Base-by-base conservation (phyloP, 768 basidiomycete genomes). In the Trametes cinnabarina region DNA sequence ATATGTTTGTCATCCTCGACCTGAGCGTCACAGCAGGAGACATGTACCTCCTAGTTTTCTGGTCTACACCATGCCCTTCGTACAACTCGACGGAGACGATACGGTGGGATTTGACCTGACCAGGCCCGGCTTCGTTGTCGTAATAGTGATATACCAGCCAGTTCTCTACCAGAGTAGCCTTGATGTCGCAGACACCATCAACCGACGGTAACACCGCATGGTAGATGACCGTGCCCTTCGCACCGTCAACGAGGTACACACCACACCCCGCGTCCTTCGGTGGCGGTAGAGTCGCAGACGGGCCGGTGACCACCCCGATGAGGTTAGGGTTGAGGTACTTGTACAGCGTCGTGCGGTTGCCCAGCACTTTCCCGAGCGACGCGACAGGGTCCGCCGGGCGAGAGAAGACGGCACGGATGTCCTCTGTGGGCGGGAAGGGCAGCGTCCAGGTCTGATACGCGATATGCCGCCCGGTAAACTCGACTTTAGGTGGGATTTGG, bases 81-180 rank as follows among this genome's bases (percentile, higher is more conserved):
- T 94, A 97, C 46, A 97, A 74, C 73, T 98, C 96, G 3, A 94
- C 89, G 17, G 83, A 87, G 2, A 93, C 86, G 47, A 96, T 72
- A 48, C 84, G 78, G 68, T 87, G 83, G 0, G 90, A 86, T 66
- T 88, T 90, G 2, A 84, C 73, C 66, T 77, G 71, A 2, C 74
- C 80, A 4, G 70, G 64, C 22, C 77, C 78, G 34, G 67, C 73
- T 20, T 82, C 79, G 12, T 77, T 80, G 50, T 92, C 87, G 68
- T 86, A 93, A 68, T 91, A 95, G 56, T 88, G 79, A 73, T 94
- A 96, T 8, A 94, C 88, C 42, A 98, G 69, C 94, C 95, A 97
- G 69, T 98, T 97, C 73, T 98, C 95, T 22, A 81, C 79, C 52
- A 98, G 74, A 3, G 76, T 73, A 19, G 84, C 83, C 63, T 88